Percentiles rank a stretch among this genome's conserved stretches.
These are phyloP conservation scores for Dillenia suffruticosa DNA, from an alignment of 164 flowering plant genomes.

Conservation along the genomic window DNA sequence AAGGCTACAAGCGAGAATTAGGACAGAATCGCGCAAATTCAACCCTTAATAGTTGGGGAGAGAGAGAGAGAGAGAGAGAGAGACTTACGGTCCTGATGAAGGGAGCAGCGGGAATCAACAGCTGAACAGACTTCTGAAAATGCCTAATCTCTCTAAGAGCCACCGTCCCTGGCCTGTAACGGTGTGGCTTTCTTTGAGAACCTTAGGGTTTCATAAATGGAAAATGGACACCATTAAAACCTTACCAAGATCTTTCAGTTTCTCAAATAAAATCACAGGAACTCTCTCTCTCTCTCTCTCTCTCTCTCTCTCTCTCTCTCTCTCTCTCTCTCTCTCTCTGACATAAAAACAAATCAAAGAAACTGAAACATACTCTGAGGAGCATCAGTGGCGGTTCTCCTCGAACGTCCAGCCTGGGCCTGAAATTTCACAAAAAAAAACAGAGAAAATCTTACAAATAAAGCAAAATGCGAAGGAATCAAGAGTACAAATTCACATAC, in stretches of 20 bases:
- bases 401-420: not conserved
- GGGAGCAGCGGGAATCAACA: constrained; percentile 43
- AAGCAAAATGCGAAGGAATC: too few species aligned
- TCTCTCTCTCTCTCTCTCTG: too few species aligned
- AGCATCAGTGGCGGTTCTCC: not conserved
- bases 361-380: constrained; percentile 7
- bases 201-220: too few species aligned
- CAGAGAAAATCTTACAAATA: too few species aligned
- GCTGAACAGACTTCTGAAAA: constrained; percentile 32
- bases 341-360: not conserved
- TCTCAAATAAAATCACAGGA: not conserved
- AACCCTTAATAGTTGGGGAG: too few species aligned
- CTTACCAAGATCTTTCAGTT: not conserved
- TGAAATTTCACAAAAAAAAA: constrained; percentile 1
- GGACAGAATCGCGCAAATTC: too few species aligned
- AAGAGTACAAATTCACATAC: not conserved
- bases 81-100: constrained; percentile 44
- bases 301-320: not conserved
- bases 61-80: too few species aligned
- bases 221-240: not conserved
- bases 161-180: constrained; percentile 50
- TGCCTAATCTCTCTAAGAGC: constrained; percentile 60
- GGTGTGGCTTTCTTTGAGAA: constrained; percentile 19
- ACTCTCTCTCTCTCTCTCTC: not conserved
- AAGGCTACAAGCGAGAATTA: too few species aligned